Base-by-base conservation (phyloP, 805 yeast species). In the Kodamaea kaohsiungensis region DNA sequence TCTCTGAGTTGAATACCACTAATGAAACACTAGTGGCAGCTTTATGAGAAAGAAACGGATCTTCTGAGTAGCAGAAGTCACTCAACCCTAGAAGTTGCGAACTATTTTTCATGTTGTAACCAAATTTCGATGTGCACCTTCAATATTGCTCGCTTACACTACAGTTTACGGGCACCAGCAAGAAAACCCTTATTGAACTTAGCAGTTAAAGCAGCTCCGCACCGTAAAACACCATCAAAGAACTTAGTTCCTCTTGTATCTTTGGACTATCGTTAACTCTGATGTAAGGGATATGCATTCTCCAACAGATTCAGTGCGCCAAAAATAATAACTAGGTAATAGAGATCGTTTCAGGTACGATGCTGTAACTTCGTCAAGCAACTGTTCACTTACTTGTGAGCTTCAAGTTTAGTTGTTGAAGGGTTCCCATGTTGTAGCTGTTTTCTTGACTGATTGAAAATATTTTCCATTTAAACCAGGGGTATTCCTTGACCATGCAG, bases 41-140 rank as follows among this genome's bases (percentile, higher is more conserved):
- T 65, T 48, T 81, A 63, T 79, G 79, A 3, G 67, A 69, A 56
- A 71, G 70, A 35, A 73, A 67, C 2, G 89, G 89, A 62, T 85
- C 89, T 66, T 85, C 89, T 22, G 82, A 72, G 67, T 80, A 84
- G 33, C n/a, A n/a, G n/a, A n/a, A n/a, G n/a, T n/a, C 83, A 75
- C 65, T 85, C 89, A 61, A 27, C 87, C 87, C 27, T 80, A 66
- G 9, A 87, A 87, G 13, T 78, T 76, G 51, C 88, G 70, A 51
- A 76, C 82, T 58, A 82, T 83, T 69, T 83, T 83, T 53, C 71
- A 66, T 9, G 61, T 58, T 46, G 83, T 83, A 7, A 81, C 84
- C 46, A 80, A 66, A 48, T 79, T 73, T 17, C 78, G 77, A 57
- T 79, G 81, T 8, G 76, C 84, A 38, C 81, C 78, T 59, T 83